Percentiles rank a stretch among this genome's conserved stretches.
Evolutionary conservation across 2,329 filamentous ascomycete species (phyloP).

Genomic region (Fusarium sp.): DNA sequence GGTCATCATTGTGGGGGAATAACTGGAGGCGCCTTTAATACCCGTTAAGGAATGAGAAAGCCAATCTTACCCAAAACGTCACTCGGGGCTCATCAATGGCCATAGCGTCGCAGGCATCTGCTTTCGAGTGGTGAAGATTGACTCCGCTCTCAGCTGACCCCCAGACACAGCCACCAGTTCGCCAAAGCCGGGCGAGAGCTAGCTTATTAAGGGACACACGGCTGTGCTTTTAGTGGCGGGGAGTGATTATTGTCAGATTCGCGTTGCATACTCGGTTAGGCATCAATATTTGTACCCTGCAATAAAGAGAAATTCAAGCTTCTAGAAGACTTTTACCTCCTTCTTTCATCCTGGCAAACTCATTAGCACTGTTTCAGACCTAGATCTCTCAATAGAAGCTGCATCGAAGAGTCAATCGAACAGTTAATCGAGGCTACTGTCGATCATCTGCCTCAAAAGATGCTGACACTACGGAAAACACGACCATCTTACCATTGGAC

Average conservation of each 20-base stretch:
- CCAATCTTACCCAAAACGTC: not conserved
- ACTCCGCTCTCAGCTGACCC: conserved; percentile 18
- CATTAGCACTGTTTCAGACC: not conserved
- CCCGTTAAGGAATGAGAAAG: not conserved
- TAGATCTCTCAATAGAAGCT: not conserved
- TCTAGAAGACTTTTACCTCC: conserved; percentile 7
- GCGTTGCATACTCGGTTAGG: conserved; percentile 11
- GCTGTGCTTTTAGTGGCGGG: not conserved
- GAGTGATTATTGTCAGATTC: not conserved
- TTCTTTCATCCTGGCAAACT: not conserved
- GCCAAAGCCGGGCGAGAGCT: conserved; percentile 2
- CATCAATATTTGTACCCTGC: conserved; percentile 16
- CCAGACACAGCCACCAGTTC: conserved; percentile 17
- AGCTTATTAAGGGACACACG: not conserved
- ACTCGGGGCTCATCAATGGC: not conserved
- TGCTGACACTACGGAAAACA: not conserved
- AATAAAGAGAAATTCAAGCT: not conserved
- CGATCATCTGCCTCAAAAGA: not conserved
- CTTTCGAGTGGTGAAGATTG: conserved; percentile 2
- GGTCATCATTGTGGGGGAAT: conserved; percentile 1
- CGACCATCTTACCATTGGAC: not conserved
- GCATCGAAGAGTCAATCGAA: too few species aligned
- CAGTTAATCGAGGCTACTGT: not conserved
- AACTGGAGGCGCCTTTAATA: conserved; percentile 1
- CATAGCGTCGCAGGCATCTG: conserved; percentile 5